Percentiles rank a stretch among this genome's conserved stretches.
These are phyloP conservation scores for Xylaria digitata DNA, from an alignment of 2,329 filamentous ascomycete genomes.

Conservation along the genomic window DNA sequence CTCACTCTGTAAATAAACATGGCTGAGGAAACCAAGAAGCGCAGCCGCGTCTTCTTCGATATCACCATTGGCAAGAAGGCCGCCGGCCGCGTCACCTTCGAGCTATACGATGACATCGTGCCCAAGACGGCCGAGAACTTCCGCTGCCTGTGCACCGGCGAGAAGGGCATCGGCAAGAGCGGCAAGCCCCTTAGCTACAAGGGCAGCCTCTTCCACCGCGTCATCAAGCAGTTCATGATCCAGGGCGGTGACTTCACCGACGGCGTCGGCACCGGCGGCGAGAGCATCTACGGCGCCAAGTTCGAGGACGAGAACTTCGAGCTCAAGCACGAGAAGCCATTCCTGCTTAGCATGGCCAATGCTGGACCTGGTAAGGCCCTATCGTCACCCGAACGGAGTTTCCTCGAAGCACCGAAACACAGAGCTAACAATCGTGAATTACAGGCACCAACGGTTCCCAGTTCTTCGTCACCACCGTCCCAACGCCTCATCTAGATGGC, in stretches of 20 bases:
- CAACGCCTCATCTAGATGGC: conserved; percentile 92
- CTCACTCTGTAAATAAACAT: conserved; percentile 39
- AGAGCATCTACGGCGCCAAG: conserved; percentile 97
- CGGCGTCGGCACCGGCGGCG: conserved; percentile 93
- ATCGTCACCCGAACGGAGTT: no score
- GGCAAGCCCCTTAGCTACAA: conserved; percentile 94
- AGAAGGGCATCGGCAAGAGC: conserved; percentile 84
- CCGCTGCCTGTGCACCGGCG: conserved; percentile 90
- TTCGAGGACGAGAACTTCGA: conserved; percentile 98
- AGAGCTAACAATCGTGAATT: conserved; percentile 14
- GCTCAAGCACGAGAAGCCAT: conserved; percentile 90
- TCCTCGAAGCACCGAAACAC: not conserved
- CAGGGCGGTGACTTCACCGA: conserved; percentile 97
- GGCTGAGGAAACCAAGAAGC: conserved; percentile 62
- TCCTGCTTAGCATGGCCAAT: conserved; percentile 97
- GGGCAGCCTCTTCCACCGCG: conserved; percentile 90
- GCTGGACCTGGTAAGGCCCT: conserved; percentile 79
- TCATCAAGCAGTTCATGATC: conserved; percentile 99
- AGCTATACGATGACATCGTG: conserved; percentile 81
- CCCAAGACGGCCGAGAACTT: conserved; percentile 98
- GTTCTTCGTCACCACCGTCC: conserved; percentile 96
- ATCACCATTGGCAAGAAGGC: conserved; percentile 80
- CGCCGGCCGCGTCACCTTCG: conserved; percentile 84
- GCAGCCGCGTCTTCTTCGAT: conserved; percentile 92
- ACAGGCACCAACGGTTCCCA: conserved; percentile 93